Evolutionary conservation across 345 rosid species (phyloP), one percentile per base, ranked within the genome.

Genomic region (Gossypioides kirkii): DNA sequence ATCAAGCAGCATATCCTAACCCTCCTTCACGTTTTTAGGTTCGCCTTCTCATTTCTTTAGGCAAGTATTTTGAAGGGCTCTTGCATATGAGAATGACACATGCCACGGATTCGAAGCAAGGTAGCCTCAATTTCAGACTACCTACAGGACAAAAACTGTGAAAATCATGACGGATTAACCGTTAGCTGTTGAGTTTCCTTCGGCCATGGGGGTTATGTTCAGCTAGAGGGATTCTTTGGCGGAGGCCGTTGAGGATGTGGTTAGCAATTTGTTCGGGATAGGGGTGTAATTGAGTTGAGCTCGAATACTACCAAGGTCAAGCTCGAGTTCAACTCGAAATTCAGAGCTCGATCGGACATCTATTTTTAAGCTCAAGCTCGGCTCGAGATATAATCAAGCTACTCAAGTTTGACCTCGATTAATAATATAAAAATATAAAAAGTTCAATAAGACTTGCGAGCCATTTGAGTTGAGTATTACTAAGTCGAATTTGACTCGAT

Each of bases 51-150:
- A 90, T 49, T 87, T 90, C 86, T 92, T 92, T 83, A 89, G 75
- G 77, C 92, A 88, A 46, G 95, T 88, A 88, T 94, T 94, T 79
- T 94, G 98, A 55, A 94, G 89, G 41, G 97, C 97, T 66, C 98
- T 85, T 12, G 97, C 97, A 22, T 94, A 92, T 14, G 97, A 94
- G 91, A 94, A 94, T 9, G 98, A 89, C 80, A 94, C 97, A n/a
- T 92, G 97, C 97, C 98, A 92, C 2, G 92, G 90, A 89, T 88
- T 86, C 3, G 97, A 82, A 58, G 78, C 76, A 89, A 75, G 41
- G 97, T 94, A 38, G 97, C 97, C 81, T 91, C 98, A 73, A 90
- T 88, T 80, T 91, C 98, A 18, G 97, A 94, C 78, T 94, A 97
- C 63, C 98, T 97, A 23, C 97, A 92, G 22, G 97, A 92, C 92